Conservation (phyloP, 1,284 basidiomycete genomes). For the Dichomitus squalens region DNA sequence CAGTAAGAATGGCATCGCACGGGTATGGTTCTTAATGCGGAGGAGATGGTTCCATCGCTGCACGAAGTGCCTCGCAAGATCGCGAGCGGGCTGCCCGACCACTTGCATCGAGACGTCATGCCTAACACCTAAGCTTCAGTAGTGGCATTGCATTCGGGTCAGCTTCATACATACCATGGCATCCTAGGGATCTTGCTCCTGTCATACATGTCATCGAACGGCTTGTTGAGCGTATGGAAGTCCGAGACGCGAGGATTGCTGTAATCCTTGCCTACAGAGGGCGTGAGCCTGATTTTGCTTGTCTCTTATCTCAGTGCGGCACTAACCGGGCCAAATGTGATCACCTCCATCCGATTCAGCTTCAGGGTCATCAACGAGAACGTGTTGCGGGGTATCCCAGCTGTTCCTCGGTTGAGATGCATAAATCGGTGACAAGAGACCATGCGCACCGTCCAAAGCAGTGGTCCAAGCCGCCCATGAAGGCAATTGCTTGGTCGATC, state of each 20-base stretch:
- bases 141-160: neutral
- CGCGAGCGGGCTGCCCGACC: slow-evolving; percentile 94
- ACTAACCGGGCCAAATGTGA: slow-evolving; percentile 83
- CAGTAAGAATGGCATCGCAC: slow-evolving; percentile 91
- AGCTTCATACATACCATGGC: slow-evolving; percentile 76
- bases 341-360: slow-evolving; percentile 53
- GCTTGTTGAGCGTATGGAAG: slow-evolving; percentile 88
- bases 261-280: slow-evolving; percentile 81
- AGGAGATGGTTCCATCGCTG: slow-evolving; percentile 94
- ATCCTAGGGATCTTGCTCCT: slow-evolving; percentile 88
- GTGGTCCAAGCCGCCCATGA: slow-evolving; percentile 97
- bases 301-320: neutral
- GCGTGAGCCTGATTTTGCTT: neutral
- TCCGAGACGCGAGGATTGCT: slow-evolving; percentile 90
- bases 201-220: slow-evolving; percentile 94
- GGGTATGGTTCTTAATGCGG: slow-evolving; percentile 93
- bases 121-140: slow-evolving; percentile 47
- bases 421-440: neutral
- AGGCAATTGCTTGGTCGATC: slow-evolving; percentile 96
- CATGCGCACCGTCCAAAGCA: slow-evolving; percentile 77
- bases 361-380: slow-evolving; percentile 84
- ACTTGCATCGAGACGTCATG: slow-evolving; percentile 97
- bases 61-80: slow-evolving; percentile 94
- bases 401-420: slow-evolving; percentile 39
- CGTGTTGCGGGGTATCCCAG: slow-evolving; percentile 97